These are phyloP conservation scores for Botrytis porri DNA, from an alignment of 2,329 filamentous ascomycete genomes.

Conservation along the genomic window DNA sequence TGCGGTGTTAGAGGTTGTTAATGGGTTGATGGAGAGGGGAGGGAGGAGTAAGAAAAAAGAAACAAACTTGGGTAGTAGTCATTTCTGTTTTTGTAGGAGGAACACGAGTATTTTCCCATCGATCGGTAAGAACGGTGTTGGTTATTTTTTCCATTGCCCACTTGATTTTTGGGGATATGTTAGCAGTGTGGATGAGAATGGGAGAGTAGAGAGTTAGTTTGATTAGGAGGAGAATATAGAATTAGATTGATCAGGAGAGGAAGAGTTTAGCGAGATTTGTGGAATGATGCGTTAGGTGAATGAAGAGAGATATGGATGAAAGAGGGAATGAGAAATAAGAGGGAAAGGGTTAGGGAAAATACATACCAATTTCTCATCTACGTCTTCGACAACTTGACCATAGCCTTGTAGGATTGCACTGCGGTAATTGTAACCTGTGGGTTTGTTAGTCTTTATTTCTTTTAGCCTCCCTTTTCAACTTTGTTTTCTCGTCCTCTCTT, in stretches of 20 bases:
- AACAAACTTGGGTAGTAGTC: constrained; percentile 54
- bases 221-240: not conserved
- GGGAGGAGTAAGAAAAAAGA: not conserved
- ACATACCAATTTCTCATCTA: constrained; percentile 60
- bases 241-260: not conserved
- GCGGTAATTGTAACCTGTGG: constrained; percentile 69
- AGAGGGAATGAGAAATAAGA: not conserved
- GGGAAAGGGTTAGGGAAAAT: no score
- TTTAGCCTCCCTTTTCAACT: not conserved
- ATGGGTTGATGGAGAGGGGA: no score
- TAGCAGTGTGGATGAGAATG: no score
- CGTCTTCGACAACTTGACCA: constrained; percentile 63
- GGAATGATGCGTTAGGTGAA: not conserved
- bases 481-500: not conserved
- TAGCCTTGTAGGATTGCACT: constrained; percentile 71
- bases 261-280: not conserved
- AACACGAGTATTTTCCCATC: constrained; percentile 67
- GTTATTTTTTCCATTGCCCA: constrained; percentile 80
- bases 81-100: constrained; percentile 74
- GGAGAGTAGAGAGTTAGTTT: not conserved
- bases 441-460: not conserved
- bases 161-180: not conserved
- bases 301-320: not conserved
- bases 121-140: constrained; percentile 63
- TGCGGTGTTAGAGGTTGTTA: not conserved